Evolutionary conservation across 2,329 filamentous ascomycete genomes (phyloP).

Genomic region (Fusarium denticulatum): DNA sequence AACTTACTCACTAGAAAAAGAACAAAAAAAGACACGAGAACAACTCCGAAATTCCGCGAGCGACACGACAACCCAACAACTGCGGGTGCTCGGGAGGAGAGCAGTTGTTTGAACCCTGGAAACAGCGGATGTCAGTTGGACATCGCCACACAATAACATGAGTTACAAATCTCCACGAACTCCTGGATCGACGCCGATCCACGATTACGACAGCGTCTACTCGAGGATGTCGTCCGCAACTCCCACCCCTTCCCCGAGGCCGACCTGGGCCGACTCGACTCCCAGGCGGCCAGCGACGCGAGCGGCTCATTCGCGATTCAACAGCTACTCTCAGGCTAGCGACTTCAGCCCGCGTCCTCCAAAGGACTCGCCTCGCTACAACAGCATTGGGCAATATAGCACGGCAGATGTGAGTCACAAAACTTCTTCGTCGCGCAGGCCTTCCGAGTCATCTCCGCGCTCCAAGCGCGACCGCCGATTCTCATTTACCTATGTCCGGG

Average conservation of each 20-base stretch:
- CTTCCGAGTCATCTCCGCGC: conserved; percentile 47
- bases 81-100: conserved; percentile 44
- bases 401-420: conserved; percentile 73
- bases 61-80: conserved; percentile 25
- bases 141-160: conserved; percentile 52
- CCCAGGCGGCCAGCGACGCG: conserved; percentile 66
- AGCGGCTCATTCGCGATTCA: conserved; percentile 52
- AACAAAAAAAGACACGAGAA: conserved; percentile 51
- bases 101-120: conserved; percentile 37
- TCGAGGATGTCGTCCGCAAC: conserved; percentile 64
- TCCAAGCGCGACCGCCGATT: conserved; percentile 63
- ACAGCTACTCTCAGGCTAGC: conserved; percentile 51
- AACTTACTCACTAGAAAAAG: conserved; percentile 32
- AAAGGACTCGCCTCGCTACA: conserved; percentile 69
- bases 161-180: conserved; percentile 54
- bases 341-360: conserved; percentile 57
- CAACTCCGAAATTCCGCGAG: conserved; percentile 9
- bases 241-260: conserved; percentile 66
- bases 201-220: conserved; percentile 60
- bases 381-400: conserved; percentile 70
- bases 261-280: conserved; percentile 60
- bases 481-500: conserved; percentile 68
- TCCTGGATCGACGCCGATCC: conserved; percentile 59
- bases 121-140: conserved; percentile 46
- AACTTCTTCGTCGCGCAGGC: conserved; percentile 58